A percentile compares a stretch with the other conserved stretches of the same genome.
phyloP scores from a whole-genome alignment of 768 basidiomycete genomes.

The Termitomyces sp. region DNA sequence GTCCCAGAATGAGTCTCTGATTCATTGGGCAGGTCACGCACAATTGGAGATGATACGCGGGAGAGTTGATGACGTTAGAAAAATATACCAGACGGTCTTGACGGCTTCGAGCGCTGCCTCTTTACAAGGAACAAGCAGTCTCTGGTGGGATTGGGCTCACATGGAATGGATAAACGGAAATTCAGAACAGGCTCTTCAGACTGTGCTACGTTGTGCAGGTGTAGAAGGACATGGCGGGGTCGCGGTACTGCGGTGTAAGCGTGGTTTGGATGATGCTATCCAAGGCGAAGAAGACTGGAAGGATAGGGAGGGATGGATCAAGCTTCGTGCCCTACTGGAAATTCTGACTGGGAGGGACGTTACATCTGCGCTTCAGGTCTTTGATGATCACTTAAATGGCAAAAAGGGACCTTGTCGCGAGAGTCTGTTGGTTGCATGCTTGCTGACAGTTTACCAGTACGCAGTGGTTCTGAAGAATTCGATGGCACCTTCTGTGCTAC shows the following conservation, averaged over 20 bases:
- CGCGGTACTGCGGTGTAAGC: constrained; percentile 61
- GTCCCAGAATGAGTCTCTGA: constrained; percentile 56
- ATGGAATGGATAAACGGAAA: constrained; percentile 73
- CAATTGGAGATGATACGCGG: constrained; percentile 69
- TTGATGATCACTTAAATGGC: constrained; percentile 33
- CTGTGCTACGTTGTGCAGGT: constrained; percentile 54
- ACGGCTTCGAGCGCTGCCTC: constrained; percentile 39
- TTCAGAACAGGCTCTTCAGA: constrained; percentile 46
- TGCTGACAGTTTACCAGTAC: constrained; percentile 64
- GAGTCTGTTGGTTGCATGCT: constrained; percentile 52
- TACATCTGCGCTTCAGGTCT: constrained; percentile 38
- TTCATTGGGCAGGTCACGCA: constrained; percentile 76
- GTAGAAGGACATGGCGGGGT: constrained; percentile 53
- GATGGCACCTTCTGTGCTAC: constrained; percentile 54
- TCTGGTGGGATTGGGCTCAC: constrained; percentile 88
- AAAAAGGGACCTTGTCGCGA: constrained; percentile 39
- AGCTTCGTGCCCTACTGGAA: constrained; percentile 64
- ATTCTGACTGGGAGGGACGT: constrained; percentile 48
- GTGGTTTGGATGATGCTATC: constrained; percentile 54
- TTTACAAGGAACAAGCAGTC: constrained; percentile 34
- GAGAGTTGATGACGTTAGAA: constrained; percentile 66
- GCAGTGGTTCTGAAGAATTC: constrained; percentile 52
- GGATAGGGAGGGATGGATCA: constrained; percentile 64
- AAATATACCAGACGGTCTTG: constrained; percentile 72
- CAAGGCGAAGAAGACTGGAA: constrained; percentile 41